phyloP scores from a whole-genome alignment of 2,329 filamentous ascomycete genomes.

The Penicillium thymicola region DNA sequence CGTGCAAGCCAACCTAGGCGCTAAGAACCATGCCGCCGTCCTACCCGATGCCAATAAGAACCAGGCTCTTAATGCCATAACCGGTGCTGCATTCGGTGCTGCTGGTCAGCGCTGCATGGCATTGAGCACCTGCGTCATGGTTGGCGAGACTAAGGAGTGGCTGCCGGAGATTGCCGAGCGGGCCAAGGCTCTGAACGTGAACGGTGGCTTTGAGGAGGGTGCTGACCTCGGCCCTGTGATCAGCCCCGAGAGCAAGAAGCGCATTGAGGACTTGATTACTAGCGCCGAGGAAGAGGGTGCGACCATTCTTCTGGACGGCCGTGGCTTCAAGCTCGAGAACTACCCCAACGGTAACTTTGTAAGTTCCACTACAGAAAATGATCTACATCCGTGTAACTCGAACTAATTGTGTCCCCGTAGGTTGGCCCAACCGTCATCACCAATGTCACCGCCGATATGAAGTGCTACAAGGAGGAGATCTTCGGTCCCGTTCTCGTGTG shows the following conservation, averaged over 20 bases:
- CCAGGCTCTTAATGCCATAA: conserved; percentile 63
- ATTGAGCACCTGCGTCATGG: conserved; percentile 61
- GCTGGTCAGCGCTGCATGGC: conserved; percentile 70
- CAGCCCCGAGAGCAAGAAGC: conserved; percentile 60
- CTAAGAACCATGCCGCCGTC: conserved; percentile 67
- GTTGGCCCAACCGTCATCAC: conserved; percentile 64
- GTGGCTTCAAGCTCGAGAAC: conserved; percentile 59
- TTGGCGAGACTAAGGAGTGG: conserved; percentile 65
- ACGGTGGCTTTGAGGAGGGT: conserved; percentile 61
- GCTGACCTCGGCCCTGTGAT: conserved; percentile 65
- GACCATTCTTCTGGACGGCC: conserved; percentile 61
- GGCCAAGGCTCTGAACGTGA: conserved; percentile 58
- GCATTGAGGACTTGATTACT: conserved; percentile 60
- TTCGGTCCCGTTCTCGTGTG: conserved; percentile 66
- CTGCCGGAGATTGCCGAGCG: conserved; percentile 60
- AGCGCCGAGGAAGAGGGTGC: conserved; percentile 63
- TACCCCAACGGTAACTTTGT: conserved; percentile 67
- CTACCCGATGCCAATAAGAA: conserved; percentile 69
- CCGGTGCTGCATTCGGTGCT: conserved; percentile 65
- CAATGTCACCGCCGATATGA: conserved; percentile 63
- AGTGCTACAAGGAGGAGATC: conserved; percentile 65
- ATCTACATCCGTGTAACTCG: neutral
- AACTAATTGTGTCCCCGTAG: conserved; percentile 30
- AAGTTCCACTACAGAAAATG: conserved; percentile 28
- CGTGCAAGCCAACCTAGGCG: conserved; percentile 66